These are phyloP conservation scores for Neckera pumila DNA, from an alignment of 225 moss, liverwort and hornwort species.

Conservation along the genomic window DNA sequence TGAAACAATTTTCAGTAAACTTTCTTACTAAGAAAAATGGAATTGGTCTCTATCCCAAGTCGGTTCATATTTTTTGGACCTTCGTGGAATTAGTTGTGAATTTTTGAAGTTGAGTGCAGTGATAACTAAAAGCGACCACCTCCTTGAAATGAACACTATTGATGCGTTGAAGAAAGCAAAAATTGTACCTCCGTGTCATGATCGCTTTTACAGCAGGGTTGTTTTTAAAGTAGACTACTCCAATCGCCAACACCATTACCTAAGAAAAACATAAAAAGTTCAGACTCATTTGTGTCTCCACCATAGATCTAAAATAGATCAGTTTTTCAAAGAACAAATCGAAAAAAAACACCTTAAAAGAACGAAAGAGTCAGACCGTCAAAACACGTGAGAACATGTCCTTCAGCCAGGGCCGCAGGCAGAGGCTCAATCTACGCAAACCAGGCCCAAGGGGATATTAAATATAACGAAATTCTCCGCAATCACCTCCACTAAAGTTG, in stretches of 20 bases:
- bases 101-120: no score
- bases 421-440: background rate
- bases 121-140: no score
- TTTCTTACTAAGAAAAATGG: no score
- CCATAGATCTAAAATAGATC: background rate
- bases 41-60: no score
- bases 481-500: background rate
- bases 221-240: no score
- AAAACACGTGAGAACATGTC: background rate
- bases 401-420: background rate
- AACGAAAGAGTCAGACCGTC: background rate
- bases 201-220: no score
- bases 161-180: no score
- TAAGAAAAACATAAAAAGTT: background rate
- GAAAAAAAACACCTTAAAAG: background rate
- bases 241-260: background rate
- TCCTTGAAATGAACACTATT: no score
- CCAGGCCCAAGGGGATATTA: background rate
- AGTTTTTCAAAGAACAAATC: background rate
- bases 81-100: no score
- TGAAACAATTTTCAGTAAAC: no score
- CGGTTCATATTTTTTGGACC: no score
- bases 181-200: no score
- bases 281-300: background rate
- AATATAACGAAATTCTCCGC: background rate